Evolutionary conservation across 2,329 filamentous ascomycete genomes (phyloP), one percentile per base, ranked within the genome.

Genomic region (Fusarium floridanum): DNA sequence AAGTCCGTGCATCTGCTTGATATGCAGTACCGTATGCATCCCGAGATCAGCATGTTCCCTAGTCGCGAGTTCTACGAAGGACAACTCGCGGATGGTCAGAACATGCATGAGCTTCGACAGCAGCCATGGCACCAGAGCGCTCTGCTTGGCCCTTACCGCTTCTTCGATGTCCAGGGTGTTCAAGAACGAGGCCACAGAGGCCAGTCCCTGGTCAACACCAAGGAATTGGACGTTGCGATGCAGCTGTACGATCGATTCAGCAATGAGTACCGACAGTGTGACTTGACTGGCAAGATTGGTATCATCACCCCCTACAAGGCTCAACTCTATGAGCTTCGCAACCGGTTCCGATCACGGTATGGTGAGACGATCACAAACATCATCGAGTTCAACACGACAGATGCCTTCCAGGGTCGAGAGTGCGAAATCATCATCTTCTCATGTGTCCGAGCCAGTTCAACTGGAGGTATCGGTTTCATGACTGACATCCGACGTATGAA

Each of bases 341-440:
- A 88, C 56, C 91, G 92, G 2, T 99, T 99, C 82, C 85, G 87
- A 10, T 85, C 88, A 16, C 88, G 87, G 50, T 98, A 93, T 79
- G 95, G 96, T 39, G 90, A 94, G 5, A 84, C 82, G 0, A 95
- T 99, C 74, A 88, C 92, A 27, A 92, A 93, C 36, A 89, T 89
- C 22, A 93, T 99, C 74, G 97, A 99, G 76, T 99, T 99, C 89
- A 99, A 99, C 82, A 99, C 97, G 0, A 99, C 97, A 1, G 97
- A 99, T 84, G 97, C 97, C 20, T 99, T 98, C 82, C 95, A 99
- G 82, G 97, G 97, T 72, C 92, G 97, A 76, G 97, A 99, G 83
- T 97, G 95, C 79, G 97, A 99, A 81, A 93, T 99, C 73, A 98
- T 99, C 82, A 98, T 99, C 74, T 99, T 99, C 86, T 98, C 97